phyloP scores from a whole-genome alignment of 306 rosid genomes.

The Trifolium pratense region DNA sequence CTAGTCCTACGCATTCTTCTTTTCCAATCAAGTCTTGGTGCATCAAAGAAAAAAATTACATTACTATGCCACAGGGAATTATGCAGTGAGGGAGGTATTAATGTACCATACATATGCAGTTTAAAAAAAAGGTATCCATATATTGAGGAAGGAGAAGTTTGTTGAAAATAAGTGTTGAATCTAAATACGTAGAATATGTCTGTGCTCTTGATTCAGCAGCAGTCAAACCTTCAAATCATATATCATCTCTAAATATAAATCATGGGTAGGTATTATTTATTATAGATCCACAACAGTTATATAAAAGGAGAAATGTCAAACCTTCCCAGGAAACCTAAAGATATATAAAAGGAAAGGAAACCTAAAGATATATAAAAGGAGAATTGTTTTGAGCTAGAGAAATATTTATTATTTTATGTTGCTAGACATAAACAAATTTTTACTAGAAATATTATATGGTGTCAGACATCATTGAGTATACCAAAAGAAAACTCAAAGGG shows the following conservation, averaged over 20 bases:
- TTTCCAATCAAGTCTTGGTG: conserved; percentile 7
- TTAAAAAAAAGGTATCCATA: too few relatives aligned
- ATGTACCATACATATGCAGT: too few relatives aligned
- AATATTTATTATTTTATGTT: neutral
- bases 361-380: neutral
- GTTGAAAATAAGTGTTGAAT: conserved; percentile 10
- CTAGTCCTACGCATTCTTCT: neutral
- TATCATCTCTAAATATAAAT: neutral
- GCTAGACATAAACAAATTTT: neutral
- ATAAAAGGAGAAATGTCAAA: too few relatives aligned
- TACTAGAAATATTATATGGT: neutral
- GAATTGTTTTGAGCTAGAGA: neutral
- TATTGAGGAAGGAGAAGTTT: neutral
- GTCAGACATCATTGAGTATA: neutral
- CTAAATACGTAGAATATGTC: neutral
- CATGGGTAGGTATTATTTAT: neutral
- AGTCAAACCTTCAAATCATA: neutral
- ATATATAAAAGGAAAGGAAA: too few relatives aligned
- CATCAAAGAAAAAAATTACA: neutral
- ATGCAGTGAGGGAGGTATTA: neutral
- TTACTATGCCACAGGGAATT: neutral
- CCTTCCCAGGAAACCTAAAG: conserved; percentile 1
- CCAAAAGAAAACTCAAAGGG: conserved; percentile 14
- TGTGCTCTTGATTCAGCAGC: conserved; percentile 5
- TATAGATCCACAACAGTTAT: too few relatives aligned